A percentile compares a stretch with the other conserved stretches of the same genome.
Evolutionary conservation across 306 rosid species (phyloP).

Genomic region (Trifolium subterraneum): DNA sequence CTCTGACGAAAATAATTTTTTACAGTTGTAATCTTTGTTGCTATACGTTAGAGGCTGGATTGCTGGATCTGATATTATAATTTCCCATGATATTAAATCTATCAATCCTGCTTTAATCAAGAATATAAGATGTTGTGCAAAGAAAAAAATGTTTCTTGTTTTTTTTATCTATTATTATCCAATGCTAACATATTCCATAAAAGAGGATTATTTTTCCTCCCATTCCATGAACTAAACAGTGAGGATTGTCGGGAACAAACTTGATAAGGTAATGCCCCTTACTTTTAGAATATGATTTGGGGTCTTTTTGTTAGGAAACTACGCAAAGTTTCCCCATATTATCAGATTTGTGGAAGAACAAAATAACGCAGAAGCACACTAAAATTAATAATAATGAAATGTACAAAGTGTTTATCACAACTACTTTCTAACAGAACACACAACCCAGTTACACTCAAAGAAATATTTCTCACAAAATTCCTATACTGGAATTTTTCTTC

Average conservation of each 20-base stretch:
- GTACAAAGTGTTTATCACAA: too few species aligned
- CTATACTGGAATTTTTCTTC: too few species aligned
- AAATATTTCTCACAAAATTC: too few species aligned
- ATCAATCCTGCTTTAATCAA: conserved; percentile 22
- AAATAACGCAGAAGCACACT: too few species aligned
- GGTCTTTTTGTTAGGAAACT: too few species aligned
- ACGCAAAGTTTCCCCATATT: too few species aligned
- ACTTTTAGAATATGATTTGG: conserved; percentile 23
- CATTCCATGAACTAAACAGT: conserved; percentile 88
- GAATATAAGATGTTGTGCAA: conserved; percentile 11
- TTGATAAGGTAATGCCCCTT: conserved; percentile 70
- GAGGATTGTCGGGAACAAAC: conserved; percentile 74
- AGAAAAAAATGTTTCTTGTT: conserved; percentile 13
- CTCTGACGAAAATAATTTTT: too few species aligned
- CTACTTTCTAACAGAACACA: too few species aligned
- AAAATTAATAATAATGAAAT: too few species aligned
- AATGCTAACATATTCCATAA: conserved; percentile 26
- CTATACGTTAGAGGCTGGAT: neutral
- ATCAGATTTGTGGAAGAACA: too few species aligned
- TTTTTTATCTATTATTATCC: conserved; percentile 26
- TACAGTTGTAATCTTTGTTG: too few species aligned
- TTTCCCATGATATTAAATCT: conserved; percentile 21
- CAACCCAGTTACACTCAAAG: too few species aligned
- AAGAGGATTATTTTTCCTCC: conserved; percentile 61
- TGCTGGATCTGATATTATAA: conserved; percentile 23